Conservation (phyloP, 2,329 filamentous ascomycete species). For the Sporothrix pseudoabietina region DNA sequence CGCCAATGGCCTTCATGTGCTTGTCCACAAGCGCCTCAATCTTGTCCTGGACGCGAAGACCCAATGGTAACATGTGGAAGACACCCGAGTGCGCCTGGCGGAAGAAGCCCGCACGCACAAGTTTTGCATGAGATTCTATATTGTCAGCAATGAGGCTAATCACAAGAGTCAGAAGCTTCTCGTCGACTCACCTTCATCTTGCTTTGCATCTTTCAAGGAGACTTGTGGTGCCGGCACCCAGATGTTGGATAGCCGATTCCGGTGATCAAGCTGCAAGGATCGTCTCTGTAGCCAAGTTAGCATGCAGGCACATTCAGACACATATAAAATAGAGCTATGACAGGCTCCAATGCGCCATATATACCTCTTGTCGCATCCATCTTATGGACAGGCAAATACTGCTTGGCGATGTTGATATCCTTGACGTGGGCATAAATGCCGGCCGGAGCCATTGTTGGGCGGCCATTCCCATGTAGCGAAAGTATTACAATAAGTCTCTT, state of each 20-base stretch:
- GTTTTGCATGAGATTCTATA: constrained; percentile 64
- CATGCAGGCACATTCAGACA: too few species aligned
- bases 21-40: constrained; percentile 82
- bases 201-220: constrained; percentile 58
- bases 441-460: background rate
- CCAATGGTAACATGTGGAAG: constrained; percentile 88
- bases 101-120: constrained; percentile 71
- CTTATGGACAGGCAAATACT: background rate
- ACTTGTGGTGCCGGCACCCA: constrained; percentile 71
- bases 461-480: constrained; percentile 5
- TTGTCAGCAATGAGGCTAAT: background rate
- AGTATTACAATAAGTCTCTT: background rate
- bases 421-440: background rate
- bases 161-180: constrained; percentile 21
- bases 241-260: constrained; percentile 65
- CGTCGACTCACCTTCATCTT: constrained; percentile 53
- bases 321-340: background rate
- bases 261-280: constrained; percentile 35
- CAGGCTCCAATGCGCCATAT: background rate
- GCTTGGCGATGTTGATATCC: background rate
- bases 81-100: constrained; percentile 83
- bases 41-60: constrained; percentile 84
- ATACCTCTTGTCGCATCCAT: constrained; percentile 14
- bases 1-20: constrained; percentile 81
- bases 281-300: constrained; percentile 24